Conservation (phyloP, 805 yeast genomes). For the Scheffersomyces lignosus region DNA sequence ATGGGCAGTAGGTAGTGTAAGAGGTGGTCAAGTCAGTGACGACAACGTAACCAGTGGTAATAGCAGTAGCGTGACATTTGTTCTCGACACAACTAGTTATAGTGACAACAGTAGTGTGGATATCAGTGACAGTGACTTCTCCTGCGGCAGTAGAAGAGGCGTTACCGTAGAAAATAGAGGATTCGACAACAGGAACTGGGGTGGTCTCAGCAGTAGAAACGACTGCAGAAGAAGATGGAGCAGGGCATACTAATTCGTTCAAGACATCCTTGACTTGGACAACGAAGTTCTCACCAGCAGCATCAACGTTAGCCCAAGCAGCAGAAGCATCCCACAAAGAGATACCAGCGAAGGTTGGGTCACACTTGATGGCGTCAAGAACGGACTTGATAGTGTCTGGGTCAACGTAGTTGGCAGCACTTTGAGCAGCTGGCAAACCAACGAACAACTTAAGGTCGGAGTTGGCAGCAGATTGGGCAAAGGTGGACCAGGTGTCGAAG, state of each 20-base stretch:
- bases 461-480: constrained; percentile 31
- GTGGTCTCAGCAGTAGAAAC: constrained; percentile 1
- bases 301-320: constrained; percentile 45
- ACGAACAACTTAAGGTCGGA: constrained; percentile 30
- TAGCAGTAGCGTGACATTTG: constrained; percentile 10
- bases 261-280: constrained; percentile 45
- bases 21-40: neutral
- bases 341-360: constrained; percentile 58
- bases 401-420: constrained; percentile 32
- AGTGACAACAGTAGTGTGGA: constrained; percentile 17
- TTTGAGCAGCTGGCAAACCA: constrained; percentile 34
- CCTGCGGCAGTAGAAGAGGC: neutral
- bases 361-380: constrained; percentile 12
- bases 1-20: neutral
- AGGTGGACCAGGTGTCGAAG: constrained; percentile 36
- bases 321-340: constrained; percentile 85
- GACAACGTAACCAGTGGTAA: neutral
- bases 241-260: constrained; percentile 1
- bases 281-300: constrained; percentile 27
- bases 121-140: constrained; percentile 16
- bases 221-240: neutral
- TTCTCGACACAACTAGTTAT: constrained; percentile 21
- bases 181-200: neutral
- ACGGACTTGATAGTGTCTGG: constrained; percentile 18
- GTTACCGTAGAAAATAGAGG: constrained; percentile 6